phyloP scores from a whole-genome alignment of 1,284 basidiomycete species.

The Apiotrichum brassicae region DNA sequence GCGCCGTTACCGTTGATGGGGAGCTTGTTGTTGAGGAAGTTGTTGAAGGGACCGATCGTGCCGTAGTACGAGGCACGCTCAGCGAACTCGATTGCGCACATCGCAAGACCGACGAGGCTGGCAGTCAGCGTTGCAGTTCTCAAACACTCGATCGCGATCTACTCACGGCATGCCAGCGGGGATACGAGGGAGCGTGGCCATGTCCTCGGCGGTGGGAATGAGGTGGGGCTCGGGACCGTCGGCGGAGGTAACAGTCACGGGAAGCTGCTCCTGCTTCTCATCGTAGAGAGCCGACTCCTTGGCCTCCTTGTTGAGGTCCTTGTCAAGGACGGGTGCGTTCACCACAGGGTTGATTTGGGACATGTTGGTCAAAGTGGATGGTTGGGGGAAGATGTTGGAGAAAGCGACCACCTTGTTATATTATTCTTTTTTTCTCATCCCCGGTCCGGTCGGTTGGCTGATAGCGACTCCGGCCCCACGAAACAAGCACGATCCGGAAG shows the following conservation, averaged over 20 bases:
- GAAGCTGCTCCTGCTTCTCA: background rate
- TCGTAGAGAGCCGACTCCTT: background rate
- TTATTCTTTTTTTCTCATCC: no score
- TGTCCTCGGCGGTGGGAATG: slow-evolving; percentile 62
- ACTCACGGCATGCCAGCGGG: slow-evolving; percentile 23
- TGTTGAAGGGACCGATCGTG: slow-evolving; percentile 10
- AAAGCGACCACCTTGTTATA: background rate
- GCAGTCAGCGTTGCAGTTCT: no score
- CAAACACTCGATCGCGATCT: background rate
- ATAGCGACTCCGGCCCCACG: no score
- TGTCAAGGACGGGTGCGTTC: background rate
- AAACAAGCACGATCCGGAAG: no score
- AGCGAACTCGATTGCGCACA: slow-evolving; percentile 43
- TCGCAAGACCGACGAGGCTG: slow-evolving; percentile 22
- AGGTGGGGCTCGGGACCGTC: background rate
- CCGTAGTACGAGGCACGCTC: slow-evolving; percentile 30
- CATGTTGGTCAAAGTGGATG: background rate
- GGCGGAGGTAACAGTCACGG: background rate
- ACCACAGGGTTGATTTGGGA: background rate
- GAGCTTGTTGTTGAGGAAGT: slow-evolving; percentile 47
- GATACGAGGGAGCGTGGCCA: slow-evolving; percentile 56
- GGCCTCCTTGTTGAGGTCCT: background rate
- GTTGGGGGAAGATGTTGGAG: background rate
- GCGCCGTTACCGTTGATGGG: slow-evolving; percentile 57
- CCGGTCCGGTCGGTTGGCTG: no score